Evolutionary conservation across 306 rosid genomes (phyloP), one percentile per base, ranked within the genome.

Genomic region (Dryas alaskensis): DNA sequence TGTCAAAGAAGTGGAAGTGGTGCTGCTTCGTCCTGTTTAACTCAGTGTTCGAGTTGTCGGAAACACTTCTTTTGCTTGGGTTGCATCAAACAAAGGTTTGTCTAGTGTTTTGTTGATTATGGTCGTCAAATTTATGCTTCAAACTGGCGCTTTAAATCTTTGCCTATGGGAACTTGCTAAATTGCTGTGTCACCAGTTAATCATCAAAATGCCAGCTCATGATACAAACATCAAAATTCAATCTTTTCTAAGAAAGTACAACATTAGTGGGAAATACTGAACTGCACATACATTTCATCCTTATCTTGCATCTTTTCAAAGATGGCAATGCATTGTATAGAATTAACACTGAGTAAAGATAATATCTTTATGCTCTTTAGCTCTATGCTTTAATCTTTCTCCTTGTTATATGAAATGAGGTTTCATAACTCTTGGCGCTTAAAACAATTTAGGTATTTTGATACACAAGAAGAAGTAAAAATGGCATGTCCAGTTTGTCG

Each of bases 401-500:
- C 49, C 48, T 25, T 12, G 65, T 50, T 25, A 73, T 67, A 27
- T 83, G 66, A 69, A 54, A 73, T 39, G 55, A 7, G 22, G 37
- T 69, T 70, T 82, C 62, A 57, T 74, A 64, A 68, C 75, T 60
- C 55, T 77, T 52, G 37, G 39, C 17, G 10, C 57, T 45, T 16
- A 17, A 64, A 70, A 55, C 50, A 64, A 72, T 78, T 67, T 72
- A 90, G 99, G 89, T 88, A 88, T 79, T 92, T 88, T 75, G 95
- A 86, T 42, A 90, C 90, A 8, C 92, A 85, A 86, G 87, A 92
- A 74, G 97, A 90, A 83, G 96, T 90, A 67, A 88, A 86, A 87
- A 81, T 63, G 84, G 96, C 93, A 53, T 95, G 99, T 76, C 99
- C 99, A 10, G 99, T 92, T 69, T 95, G 99, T 74, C 93, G 90